Percentiles rank a stretch among this genome's conserved stretches.
These are phyloP conservation scores for Boletus subcaerulescens DNA, from an alignment of 768 basidiomycete species.

Conservation along the genomic window DNA sequence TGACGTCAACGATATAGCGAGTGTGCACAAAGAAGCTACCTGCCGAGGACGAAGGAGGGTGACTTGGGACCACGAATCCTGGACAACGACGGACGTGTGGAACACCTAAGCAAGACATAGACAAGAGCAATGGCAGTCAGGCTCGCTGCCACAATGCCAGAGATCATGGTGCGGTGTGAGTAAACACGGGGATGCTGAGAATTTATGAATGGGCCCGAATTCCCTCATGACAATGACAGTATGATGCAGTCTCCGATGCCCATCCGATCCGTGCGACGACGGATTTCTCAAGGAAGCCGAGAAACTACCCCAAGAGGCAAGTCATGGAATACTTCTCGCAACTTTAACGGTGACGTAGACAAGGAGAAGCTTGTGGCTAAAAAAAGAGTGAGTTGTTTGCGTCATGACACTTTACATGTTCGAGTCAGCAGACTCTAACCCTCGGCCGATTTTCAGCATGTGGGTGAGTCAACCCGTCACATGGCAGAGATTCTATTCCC, in stretches of 20 bases:
- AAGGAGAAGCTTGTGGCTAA: neutral
- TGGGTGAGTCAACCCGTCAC: neutral
- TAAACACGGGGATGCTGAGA: neutral
- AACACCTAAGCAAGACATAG: neutral
- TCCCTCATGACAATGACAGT: constrained; percentile 2
- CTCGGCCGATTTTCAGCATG: neutral
- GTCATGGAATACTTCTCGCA: too few relatives aligned
- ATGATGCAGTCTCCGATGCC: neutral
- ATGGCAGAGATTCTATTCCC: neutral
- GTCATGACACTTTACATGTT: neutral
- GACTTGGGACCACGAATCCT: constrained; percentile 20
- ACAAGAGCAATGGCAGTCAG: constrained; percentile 8
- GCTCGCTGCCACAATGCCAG: neutral
- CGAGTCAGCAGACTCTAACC: neutral
- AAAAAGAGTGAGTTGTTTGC: neutral
- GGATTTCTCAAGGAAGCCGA: neutral
- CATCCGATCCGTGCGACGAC: constrained; percentile 1
- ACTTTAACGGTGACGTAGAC: neutral
- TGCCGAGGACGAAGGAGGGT: constrained; percentile 23
- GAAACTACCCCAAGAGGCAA: neutral
- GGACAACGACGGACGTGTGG: constrained; percentile 8
- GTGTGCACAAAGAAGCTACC: neutral
- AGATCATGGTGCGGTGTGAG: constrained; percentile 9
- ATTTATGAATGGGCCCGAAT: constrained; percentile 1
- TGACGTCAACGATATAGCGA: constrained; percentile 20